Percentiles rank a stretch among this genome's conserved stretches.
phyloP scores from a whole-genome alignment of 768 basidiomycete species.

The Kwoniella sp. region DNA sequence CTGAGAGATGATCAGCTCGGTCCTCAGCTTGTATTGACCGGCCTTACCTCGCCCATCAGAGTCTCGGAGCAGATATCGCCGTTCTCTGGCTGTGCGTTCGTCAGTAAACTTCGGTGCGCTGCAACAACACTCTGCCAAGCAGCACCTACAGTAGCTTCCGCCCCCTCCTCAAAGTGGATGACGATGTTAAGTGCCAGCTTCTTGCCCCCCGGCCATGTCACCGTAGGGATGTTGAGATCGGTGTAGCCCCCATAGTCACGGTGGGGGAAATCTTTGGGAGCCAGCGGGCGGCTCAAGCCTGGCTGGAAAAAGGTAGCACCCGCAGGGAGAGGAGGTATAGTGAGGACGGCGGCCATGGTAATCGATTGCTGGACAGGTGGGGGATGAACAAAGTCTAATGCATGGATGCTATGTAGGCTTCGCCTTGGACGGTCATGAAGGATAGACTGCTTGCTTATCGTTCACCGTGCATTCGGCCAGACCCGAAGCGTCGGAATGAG shows the following conservation, averaged over 20 bases:
- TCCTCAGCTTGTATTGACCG: too few species aligned
- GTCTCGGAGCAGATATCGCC: background rate
- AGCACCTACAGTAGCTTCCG: background rate
- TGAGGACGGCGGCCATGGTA: background rate
- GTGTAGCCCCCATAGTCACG: background rate
- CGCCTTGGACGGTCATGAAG: too few species aligned
- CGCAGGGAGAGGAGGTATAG: background rate
- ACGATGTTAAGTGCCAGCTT: background rate
- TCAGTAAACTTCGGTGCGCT: background rate
- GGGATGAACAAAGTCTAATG: too few species aligned
- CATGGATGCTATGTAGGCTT: too few species aligned
- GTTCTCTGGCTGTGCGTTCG: background rate
- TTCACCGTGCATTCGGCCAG: too few species aligned
- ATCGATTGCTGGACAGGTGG: too few species aligned
- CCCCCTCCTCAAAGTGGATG: background rate
- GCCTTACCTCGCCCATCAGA: background rate
- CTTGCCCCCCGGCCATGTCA: background rate
- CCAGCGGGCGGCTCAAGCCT: background rate
- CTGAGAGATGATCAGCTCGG: too few species aligned
- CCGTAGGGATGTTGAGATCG: background rate
- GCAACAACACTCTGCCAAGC: background rate
- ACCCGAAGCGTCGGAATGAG: too few species aligned
- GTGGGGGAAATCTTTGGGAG: background rate
- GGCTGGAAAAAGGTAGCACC: background rate
- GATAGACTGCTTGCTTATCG: too few species aligned